Evolutionary conservation across 495 filamentous ascomycete genomes (phyloP).

Genomic region (Penicillium desertorum): DNA sequence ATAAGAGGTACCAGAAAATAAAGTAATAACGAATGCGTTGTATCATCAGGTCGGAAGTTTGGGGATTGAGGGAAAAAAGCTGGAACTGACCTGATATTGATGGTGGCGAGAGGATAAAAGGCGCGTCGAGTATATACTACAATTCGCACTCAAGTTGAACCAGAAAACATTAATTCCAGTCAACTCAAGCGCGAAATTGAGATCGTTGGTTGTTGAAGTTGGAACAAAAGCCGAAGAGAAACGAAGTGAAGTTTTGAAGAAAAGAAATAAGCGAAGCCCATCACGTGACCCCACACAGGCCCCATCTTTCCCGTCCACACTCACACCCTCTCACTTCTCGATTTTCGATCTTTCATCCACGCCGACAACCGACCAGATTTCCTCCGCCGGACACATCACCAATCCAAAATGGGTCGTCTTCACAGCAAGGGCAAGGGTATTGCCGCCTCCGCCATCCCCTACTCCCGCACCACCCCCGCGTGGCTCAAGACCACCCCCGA

Average conservation of each 20-base stretch:
- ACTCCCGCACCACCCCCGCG: constrained; percentile 84
- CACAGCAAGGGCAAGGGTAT: constrained; percentile 99
- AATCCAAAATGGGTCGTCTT: constrained; percentile 87
- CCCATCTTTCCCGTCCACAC: constrained; percentile 8
- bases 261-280: constrained; percentile 24
- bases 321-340: constrained; percentile 11
- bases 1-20: constrained; percentile 68
- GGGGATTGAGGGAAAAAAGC: neutral
- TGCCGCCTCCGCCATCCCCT: constrained; percentile 88
- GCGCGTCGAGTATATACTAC: neutral
- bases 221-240: constrained; percentile 10
- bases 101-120: neutral
- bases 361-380: constrained; percentile 42
- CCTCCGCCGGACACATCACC: constrained; percentile 33
- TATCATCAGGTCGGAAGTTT: constrained; percentile 47
- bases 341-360: constrained; percentile 32
- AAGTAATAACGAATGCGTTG: constrained; percentile 36
- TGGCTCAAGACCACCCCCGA: constrained; percentile 93
- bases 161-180: constrained; percentile 8
- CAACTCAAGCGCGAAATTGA: neutral
- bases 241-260: constrained; percentile 10
- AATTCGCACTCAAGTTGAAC: neutral
- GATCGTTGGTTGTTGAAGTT: constrained; percentile 6
- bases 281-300: constrained; percentile 31
- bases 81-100: constrained; percentile 33